Evolutionary conservation across 2,329 filamentous ascomycete species (phyloP).

Genomic region (Trichoderma atroviride): DNA sequence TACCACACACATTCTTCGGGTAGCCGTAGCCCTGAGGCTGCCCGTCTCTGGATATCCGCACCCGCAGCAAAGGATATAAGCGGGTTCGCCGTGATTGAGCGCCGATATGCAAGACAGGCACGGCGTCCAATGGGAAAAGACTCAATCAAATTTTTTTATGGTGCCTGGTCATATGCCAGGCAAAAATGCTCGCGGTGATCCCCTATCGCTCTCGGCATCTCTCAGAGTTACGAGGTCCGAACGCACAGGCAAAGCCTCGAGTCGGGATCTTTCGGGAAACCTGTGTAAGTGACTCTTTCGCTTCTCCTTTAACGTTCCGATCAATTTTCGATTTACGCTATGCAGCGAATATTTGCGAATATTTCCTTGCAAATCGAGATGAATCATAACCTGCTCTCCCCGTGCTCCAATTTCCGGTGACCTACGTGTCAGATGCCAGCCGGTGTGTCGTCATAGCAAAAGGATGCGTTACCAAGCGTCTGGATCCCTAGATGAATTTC

Average conservation of each 20-base stretch:
- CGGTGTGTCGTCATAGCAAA: background rate
- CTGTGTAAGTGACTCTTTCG: background rate
- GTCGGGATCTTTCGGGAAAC: conserved; percentile 16
- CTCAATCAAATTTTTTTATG: background rate
- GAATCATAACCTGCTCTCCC: conserved; percentile 22
- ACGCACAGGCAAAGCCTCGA: background rate
- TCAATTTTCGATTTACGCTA: conserved; percentile 10
- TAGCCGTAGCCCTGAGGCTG: background rate
- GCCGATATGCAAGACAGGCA: conserved; percentile 9
- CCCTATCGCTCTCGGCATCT: background rate
- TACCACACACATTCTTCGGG: background rate
- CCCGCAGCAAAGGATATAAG: conserved; percentile 12
- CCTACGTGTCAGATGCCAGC: background rate
- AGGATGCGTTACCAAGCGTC: background rate
- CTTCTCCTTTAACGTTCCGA: conserved; percentile 8
- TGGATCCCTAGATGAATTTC: background rate
- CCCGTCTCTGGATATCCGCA: background rate
- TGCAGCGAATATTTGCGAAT: background rate
- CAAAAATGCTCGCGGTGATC: background rate
- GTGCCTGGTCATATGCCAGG: conserved; percentile 15
- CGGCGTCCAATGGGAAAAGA: conserved; percentile 1
- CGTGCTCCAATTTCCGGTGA: background rate
- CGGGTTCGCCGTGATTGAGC: conserved; percentile 14
- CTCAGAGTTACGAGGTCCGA: conserved; percentile 9
- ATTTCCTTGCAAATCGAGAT: background rate